Percentiles rank a stretch among this genome's conserved stretches.
These are phyloP conservation scores for Solanum tacnaense DNA, from an alignment of 257 asterid genomes.

Conservation along the genomic window DNA sequence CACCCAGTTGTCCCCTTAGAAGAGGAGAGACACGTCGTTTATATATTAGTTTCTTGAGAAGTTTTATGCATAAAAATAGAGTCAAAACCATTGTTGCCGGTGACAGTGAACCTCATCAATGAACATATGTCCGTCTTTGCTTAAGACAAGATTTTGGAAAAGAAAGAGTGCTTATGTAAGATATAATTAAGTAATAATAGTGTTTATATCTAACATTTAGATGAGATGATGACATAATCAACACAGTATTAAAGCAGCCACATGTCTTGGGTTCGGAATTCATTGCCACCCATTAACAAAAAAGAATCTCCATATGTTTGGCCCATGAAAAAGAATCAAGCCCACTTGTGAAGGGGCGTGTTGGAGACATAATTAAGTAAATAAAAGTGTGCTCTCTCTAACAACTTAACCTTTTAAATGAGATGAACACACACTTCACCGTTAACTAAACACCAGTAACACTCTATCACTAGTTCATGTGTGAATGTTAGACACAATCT, in stretches of 20 bases:
- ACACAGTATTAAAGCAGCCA: neutral
- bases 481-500: constrained; percentile 9
- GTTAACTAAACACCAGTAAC: neutral
- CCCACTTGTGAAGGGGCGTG: neutral
- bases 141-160: neutral
- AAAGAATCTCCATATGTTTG: neutral
- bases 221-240: neutral
- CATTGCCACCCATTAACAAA: neutral
- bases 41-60: neutral
- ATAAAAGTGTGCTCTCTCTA: neutral
- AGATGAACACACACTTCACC: constrained; percentile 9
- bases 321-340: neutral
- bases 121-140: neutral
- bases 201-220: neutral
- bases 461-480: constrained; percentile 7
- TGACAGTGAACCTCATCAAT: neutral
- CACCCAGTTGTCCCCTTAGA: neutral
- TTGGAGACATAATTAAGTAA: neutral
- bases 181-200: neutral
- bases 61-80: neutral
- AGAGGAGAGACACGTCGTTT: neutral
- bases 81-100: neutral
- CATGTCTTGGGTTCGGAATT: neutral
- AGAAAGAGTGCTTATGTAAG: neutral
- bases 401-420: neutral